Percentiles rank a stretch among this genome's conserved stretches.
Conservation (phyloP, 179 eudicot species). For the Amaranthus tricolor region DNA sequence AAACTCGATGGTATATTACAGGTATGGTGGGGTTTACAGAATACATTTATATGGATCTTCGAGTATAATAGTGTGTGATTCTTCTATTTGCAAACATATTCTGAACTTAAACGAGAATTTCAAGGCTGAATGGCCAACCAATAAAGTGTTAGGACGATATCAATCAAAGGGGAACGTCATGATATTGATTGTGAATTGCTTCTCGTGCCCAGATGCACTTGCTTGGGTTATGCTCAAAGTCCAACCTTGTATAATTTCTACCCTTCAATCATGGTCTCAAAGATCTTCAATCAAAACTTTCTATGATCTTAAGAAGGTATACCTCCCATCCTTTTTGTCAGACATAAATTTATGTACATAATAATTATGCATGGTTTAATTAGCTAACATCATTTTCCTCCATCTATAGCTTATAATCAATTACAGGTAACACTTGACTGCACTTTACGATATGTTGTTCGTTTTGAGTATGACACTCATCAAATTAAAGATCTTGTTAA, state of each 20-base stretch:
- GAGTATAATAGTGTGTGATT: conserved; percentile 10
- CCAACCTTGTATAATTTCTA: neutral
- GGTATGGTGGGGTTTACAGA: neutral
- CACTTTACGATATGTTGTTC: neutral
- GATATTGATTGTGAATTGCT: neutral
- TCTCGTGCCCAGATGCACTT: neutral
- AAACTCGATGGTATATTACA: no score
- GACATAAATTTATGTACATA: no score
- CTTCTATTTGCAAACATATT: conserved; percentile 11
- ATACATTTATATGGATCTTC: conserved; percentile 2
- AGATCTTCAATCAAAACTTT: neutral
- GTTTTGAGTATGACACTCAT: neutral
- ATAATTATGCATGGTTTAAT: no score
- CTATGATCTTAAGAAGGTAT: conserved; percentile 5
- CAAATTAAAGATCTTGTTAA: neutral
- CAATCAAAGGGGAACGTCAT: neutral
- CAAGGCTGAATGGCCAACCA: conserved; percentile 13
- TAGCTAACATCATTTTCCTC: no score
- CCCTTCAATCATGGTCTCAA: conserved; percentile 14
- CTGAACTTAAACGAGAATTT: neutral
- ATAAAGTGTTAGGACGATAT: conserved; percentile 2
- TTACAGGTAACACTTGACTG: neutral
- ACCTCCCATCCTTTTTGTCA: no score
- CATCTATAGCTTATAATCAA: neutral
- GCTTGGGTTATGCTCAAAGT: neutral